These are phyloP conservation scores for Balakata baccata DNA, from an alignment of 345 rosid genomes.

Conservation along the genomic window DNA sequence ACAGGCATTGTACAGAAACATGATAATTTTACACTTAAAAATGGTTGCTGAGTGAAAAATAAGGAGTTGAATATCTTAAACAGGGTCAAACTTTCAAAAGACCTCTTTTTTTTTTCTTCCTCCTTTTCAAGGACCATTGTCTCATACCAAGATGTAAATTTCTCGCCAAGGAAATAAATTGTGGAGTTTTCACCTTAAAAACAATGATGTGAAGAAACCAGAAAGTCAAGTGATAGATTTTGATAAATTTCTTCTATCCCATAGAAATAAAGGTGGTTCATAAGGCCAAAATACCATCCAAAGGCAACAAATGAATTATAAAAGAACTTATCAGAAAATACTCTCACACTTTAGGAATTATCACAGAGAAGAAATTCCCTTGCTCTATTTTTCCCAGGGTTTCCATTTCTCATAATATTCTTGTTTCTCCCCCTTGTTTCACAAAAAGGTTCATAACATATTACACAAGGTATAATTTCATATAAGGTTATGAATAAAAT, in stretches of 20 bases:
- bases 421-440: background rate
- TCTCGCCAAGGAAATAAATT: background rate
- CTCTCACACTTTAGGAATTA: background rate
- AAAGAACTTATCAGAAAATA: background rate
- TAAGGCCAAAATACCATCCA: background rate
- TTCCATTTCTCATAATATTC: background rate
- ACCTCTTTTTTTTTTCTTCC: background rate
- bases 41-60: too few species aligned
- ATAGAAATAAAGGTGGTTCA: background rate
- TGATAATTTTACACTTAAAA: too few species aligned
- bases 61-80: too few species aligned
- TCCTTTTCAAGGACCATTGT: background rate
- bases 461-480: background rate
- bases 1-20: too few species aligned
- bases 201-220: background rate
- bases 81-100: too few species aligned
- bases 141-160: background rate
- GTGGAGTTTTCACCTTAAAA: background rate
- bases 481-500: background rate
- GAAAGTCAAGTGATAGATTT: background rate
- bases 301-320: background rate
- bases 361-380: background rate
- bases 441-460: background rate
- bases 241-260: background rate
- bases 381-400: background rate